These are phyloP conservation scores for Tetrahymena elliotti DNA, from an alignment of 73 alveolate species.

Conservation along the genomic window DNA sequence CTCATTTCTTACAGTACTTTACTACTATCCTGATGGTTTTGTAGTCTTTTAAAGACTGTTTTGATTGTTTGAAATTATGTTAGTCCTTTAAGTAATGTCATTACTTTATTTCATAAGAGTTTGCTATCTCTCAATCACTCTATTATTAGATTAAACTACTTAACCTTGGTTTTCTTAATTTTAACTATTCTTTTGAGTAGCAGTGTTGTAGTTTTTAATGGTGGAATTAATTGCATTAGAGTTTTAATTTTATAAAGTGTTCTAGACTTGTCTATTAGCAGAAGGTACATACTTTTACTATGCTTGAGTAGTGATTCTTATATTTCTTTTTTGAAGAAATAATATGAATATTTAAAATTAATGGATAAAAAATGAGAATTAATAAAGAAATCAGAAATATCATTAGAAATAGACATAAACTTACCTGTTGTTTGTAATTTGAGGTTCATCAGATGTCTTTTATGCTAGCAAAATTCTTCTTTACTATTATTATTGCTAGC, in stretches of 20 bases:
- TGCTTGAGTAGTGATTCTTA: not conserved
- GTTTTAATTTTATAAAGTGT: not conserved
- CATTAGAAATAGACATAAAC: not conserved
- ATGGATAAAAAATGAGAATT: not conserved
- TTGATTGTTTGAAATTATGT: not conserved
- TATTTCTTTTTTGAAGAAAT: not conserved
- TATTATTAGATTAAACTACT: not conserved
- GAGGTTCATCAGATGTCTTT: not conserved
- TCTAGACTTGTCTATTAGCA: not conserved
- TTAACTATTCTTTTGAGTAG: not conserved
- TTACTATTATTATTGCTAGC: not conserved
- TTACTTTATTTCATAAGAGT: not conserved
- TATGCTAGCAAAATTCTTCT: not conserved
- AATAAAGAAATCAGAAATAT: not conserved
- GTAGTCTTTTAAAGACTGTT: not conserved
- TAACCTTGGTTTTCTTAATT: not conserved
- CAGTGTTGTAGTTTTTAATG: not conserved
- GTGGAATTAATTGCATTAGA: not conserved
- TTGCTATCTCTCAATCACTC: not conserved
- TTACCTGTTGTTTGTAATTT: not conserved
- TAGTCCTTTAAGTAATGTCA: not conserved
- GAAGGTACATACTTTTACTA: not conserved
- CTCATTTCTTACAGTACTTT: not conserved
- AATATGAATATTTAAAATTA: no score
- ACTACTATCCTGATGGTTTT: not conserved